Evolutionary conservation across 2,329 filamentous ascomycete genomes (phyloP), one percentile per base, ranked within the genome.

Genomic region (Penicillium sp.): DNA sequence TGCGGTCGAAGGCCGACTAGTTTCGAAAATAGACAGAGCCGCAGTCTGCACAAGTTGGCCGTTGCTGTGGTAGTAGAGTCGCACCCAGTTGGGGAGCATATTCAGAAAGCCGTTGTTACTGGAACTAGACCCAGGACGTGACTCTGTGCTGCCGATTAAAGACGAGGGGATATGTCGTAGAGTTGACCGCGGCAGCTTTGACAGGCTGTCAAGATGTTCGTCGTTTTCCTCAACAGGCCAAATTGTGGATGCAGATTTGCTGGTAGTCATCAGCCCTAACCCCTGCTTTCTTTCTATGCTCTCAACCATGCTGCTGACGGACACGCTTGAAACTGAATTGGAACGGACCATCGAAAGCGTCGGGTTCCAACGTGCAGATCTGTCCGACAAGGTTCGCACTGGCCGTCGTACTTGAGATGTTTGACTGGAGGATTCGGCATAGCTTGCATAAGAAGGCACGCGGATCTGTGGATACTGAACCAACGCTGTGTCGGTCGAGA

Each of bases 51-150:
- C 47, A 74, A 80, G 59, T 77, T 79, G 69, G 83, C 85, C 51
- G 53, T 83, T 85, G 33, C 52, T 20, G 35, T 84, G 83, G 68
- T 91, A 91, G 71, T 91, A 91, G 16, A 90, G 74, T 62, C 79
- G 84, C 42, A 72, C 74, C 70, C 79, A 82, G 7, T 74, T 69
- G 1, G 79, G 78, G 45, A 78, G 69, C 38, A 68, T 69, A n/a
- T 71, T 71, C 50, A 76, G 63, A 26, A 77, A 61, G 23, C 74
- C 71, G 58, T 76, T 81, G 18, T 74, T 70, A 43, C 73, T 73
- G 20, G 76, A 71, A 47, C 73, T 73, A 12, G 79, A 81, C 33
- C 74, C 75, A 1, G 56, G 56, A 1, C 56, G 56, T 21, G 56
- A 58, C 24, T 58, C 56, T 20, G 51, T 49, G 47, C 69, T 82